Evolutionary conservation across 495 filamentous ascomycete species (phyloP), one percentile per base, ranked within the genome.

Genomic region (Neurospora intermedia): DNA sequence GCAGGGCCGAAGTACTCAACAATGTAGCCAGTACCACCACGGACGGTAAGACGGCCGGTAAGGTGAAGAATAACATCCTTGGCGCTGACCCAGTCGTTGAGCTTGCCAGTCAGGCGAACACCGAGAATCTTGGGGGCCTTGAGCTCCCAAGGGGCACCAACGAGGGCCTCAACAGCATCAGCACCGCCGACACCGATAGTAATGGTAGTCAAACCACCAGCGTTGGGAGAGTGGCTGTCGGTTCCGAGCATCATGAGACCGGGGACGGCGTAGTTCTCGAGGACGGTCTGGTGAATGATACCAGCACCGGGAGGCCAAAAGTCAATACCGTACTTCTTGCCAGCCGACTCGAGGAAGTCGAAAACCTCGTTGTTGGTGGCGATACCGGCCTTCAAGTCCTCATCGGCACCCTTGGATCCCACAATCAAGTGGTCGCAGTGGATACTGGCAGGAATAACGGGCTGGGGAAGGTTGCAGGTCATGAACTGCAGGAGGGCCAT

Each of bases 401-500:
- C 88, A 78, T 97, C 91, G 31, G 96, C 96, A 71, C 96, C 96
- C 76, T 89, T 89, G 78, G 93, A 88, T 75, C 96, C 96, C 69
- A 98, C 95, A 86, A 99, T 99, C 91, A 99, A 93, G 80, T 99
- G 96, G 83, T 99, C 96, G 80, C 96, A 99, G 84, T 99, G 96
- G 73, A 98, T 98, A 82, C 94, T 97, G 42, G 96, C 95, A 16
- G 96, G 96, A 41, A 98, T 94, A n/a, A 94, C 94, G 1, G 96
- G 97, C 71, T 91, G 91, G 38, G 92, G 90, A 23, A 98, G 86
- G 74, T 92, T 92, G 80, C 96, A 98, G 31, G 93, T 93, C 95
- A 99, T 99, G 88, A 99, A 99, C 82, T 99, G 96, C 69, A 99
- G 83, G 73, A 99, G 83, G 15, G 96, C 96, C 96, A 98, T 99